Conservation (phyloP, 192 early-diverging fungal species). For the Coemansia sp. region DNA sequence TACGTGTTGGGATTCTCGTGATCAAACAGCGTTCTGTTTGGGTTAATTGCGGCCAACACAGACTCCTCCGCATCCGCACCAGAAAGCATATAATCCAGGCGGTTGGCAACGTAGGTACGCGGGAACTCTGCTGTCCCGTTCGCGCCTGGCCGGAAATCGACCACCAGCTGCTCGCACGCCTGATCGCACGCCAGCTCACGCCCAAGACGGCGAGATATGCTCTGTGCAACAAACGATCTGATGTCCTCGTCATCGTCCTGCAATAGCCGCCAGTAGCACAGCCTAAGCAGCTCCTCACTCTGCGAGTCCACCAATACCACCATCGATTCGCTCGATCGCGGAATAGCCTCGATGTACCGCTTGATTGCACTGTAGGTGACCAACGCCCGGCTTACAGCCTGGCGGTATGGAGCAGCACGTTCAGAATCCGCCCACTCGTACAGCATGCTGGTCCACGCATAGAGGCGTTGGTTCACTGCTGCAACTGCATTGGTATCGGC, state of each 20-base stretch:
- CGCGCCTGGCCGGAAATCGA: conserved; percentile 57
- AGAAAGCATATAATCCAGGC: conserved; percentile 6
- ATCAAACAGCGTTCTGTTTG: conserved; percentile 70
- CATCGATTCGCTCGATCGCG: conserved; percentile 1
- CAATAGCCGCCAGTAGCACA: conserved; percentile 56
- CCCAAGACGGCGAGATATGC: conserved; percentile 58
- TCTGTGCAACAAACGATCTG: conserved; percentile 63
- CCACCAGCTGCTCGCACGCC: conserved; percentile 60
- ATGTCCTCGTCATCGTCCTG: conserved; percentile 84
- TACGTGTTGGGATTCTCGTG: conserved; percentile 78
- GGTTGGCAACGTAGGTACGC: conserved; percentile 33
- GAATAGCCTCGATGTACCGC: conserved; percentile 22
- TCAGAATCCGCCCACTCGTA: conserved; percentile 51
- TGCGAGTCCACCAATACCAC: background rate
- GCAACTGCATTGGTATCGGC: background rate
- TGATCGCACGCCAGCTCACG: conserved; percentile 47
- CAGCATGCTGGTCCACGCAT: conserved; percentile 51
- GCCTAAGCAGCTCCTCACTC: conserved; percentile 58
- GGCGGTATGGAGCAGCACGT: conserved; percentile 40
- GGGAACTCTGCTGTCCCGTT: conserved; percentile 35
- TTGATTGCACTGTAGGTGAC: conserved; percentile 45
- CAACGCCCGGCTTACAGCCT: conserved; percentile 45
- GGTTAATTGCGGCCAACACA: conserved; percentile 39
- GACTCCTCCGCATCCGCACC: background rate
- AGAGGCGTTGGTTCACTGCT: conserved; percentile 12